These are phyloP conservation scores for Boletales sp. DNA, from an alignment of 768 basidiomycete species.

Conservation along the genomic window DNA sequence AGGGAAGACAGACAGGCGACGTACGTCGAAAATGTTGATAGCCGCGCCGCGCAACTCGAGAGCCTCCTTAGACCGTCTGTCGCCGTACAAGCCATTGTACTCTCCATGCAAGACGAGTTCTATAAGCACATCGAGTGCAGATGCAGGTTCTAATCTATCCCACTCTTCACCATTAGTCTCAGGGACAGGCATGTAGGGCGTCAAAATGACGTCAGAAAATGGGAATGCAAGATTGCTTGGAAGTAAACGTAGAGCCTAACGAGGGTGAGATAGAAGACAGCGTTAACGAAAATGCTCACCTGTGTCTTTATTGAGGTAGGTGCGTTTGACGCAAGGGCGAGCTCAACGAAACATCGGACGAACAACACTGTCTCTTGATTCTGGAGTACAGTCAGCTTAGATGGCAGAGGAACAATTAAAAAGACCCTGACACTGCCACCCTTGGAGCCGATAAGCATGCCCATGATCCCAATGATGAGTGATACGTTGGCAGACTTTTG, in stretches of 20 bases:
- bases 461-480: slow-evolving; percentile 78
- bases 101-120: slow-evolving; percentile 86
- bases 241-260: slow-evolving; percentile 57
- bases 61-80: slow-evolving; percentile 57
- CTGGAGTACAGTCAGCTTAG: slow-evolving; percentile 31
- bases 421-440: slow-evolving; percentile 51
- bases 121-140: slow-evolving; percentile 79
- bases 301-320: slow-evolving; percentile 86
- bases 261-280: slow-evolving; percentile 27
- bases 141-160: slow-evolving; percentile 79
- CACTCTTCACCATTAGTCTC: slow-evolving; percentile 89
- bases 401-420: background rate
- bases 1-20: background rate
- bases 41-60: slow-evolving; percentile 77
- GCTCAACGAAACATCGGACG: slow-evolving; percentile 79
- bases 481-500: slow-evolving; percentile 82
- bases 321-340: slow-evolving; percentile 91
- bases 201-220: slow-evolving; percentile 62
- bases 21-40: slow-evolving; percentile 79
- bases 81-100: slow-evolving; percentile 65
- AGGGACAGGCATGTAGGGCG: slow-evolving; percentile 73
- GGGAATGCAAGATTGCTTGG: slow-evolving; percentile 54
- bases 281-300: slow-evolving; percentile 36
- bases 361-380: slow-evolving; percentile 54
- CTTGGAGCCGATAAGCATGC: slow-evolving; percentile 78